Evolutionary conservation across 2,329 filamentous ascomycete genomes (phyloP), one percentile per base, ranked within the genome.

Genomic region (Mollisiaceae sp.): DNA sequence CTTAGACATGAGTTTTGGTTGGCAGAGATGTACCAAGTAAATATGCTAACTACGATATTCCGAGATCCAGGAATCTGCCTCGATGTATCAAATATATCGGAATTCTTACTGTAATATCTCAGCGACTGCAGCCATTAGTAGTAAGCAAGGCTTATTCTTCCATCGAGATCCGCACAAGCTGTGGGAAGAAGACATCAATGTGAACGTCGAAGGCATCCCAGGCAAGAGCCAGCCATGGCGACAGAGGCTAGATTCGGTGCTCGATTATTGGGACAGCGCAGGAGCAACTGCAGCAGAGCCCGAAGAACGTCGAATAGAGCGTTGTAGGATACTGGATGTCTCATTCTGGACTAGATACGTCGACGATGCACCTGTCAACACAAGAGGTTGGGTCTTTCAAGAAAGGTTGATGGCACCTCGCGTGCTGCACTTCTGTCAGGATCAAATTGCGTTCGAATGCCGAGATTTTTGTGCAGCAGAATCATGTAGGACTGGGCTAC

Each of bases 361-460:
- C 14, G 50, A 54, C 8, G 50, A 54, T 11, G 50, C 50, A n/a
- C 50, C 50, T 35, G 50, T 54, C 50, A 54, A 54, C 22, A 54
- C 22, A 6, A 27, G 50, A 54, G 50, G 50, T 12, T 54, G 50
- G 50, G 50, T 54, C 11, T 35, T 54, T 11, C 50, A 54, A 35
- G 50, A 54, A 11, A 54, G 50, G 50, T 54, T 54, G 50, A 54
- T 54, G 50, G 50, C 50, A 8, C 50, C 50, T 2, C 50, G 50
- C 11, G 50, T 54, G 6, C 50, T 54, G 3, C 50, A 54, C 22
- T 54, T 54, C 18, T 54, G 50, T 35, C 24, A 54, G 8, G 14
- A 27, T 9, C 50, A 54, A n/a, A 27, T 54, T 54, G 24, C 50
- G 6, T 54, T 18, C 15, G 50, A 54, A 27, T 54, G 50, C 14